A percentile compares a stretch with the other conserved stretches of the same genome.
Conservation (phyloP, 345 rosid genomes). For the Dovyalis caffra region DNA sequence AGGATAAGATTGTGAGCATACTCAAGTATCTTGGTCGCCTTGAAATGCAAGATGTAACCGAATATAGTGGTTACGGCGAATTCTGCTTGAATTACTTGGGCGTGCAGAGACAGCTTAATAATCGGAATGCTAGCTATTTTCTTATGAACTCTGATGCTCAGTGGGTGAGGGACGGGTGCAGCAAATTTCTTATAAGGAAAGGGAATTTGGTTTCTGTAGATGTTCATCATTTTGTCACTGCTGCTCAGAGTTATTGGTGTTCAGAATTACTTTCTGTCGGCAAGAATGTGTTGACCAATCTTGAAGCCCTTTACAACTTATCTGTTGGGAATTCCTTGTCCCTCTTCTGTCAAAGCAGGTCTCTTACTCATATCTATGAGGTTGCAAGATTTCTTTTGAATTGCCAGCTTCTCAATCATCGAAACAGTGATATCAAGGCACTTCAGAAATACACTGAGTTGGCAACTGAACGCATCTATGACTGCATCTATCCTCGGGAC, state of each 20-base stretch:
- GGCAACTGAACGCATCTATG: constrained; percentile 18
- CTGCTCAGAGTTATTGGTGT: constrained; percentile 38
- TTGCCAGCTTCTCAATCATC: constrained; percentile 6
- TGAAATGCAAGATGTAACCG: constrained; percentile 1
- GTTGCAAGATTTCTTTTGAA: constrained; percentile 35
- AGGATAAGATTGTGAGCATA: constrained; percentile 28
- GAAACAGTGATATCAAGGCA: neutral
- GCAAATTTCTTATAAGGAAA: neutral
- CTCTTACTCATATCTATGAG: constrained; percentile 26
- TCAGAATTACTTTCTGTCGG: constrained; percentile 41
- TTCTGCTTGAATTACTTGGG: constrained; percentile 53
- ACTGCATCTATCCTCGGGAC: constrained; percentile 36
- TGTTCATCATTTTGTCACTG: constrained; percentile 27
- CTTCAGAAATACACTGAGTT: constrained; percentile 13
- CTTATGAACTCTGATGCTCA: constrained; percentile 36
- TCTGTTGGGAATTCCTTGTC: constrained; percentile 16
- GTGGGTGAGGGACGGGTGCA: constrained; percentile 30
- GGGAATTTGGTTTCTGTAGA: constrained; percentile 22
- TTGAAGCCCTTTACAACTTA: constrained; percentile 21
- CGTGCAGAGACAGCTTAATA: constrained; percentile 26
- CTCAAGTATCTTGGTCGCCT: constrained; percentile 16
- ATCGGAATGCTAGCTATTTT: constrained; percentile 19
- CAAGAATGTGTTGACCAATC: constrained; percentile 28
- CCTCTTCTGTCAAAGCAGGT: constrained; percentile 20
- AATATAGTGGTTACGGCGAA: constrained; percentile 18